A percentile compares a stretch with the other conserved stretches of the same genome.
Conservation (phyloP, 2,329 filamentous ascomycete genomes). For the Scedosporium boydii region DNA sequence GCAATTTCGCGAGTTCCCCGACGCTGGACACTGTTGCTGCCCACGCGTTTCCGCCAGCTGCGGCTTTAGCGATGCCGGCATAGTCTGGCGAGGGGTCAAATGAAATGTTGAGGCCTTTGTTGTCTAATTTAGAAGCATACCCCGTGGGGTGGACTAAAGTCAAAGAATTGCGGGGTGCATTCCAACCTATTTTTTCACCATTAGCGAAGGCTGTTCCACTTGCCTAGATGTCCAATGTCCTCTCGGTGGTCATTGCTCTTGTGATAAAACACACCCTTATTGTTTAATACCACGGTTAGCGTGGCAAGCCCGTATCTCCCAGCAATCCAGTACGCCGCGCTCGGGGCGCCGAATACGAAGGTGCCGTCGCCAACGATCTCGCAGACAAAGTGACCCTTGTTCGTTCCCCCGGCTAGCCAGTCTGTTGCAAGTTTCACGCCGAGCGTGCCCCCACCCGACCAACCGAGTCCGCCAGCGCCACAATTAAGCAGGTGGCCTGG, state of each 20-base stretch:
- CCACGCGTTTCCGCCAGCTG: slow-evolving; percentile 43
- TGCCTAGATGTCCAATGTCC: too few species aligned
- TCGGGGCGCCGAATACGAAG: slow-evolving; percentile 44
- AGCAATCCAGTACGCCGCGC: slow-evolving; percentile 47
- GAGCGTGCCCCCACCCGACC: slow-evolving; percentile 66
- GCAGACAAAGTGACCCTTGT: slow-evolving; percentile 40
- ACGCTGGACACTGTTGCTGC: slow-evolving; percentile 37
- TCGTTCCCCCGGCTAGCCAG: slow-evolving; percentile 21
- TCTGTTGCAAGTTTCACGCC: slow-evolving; percentile 64
- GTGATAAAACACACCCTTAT: slow-evolving; percentile 32
- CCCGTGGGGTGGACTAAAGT: slow-evolving; percentile 50
- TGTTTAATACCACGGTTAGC: slow-evolving; percentile 46
- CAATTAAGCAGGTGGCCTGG: slow-evolving; percentile 75
- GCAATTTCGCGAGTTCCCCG: slow-evolving; percentile 33
- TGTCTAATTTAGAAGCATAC: slow-evolving; percentile 41
- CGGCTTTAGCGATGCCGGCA: slow-evolving; percentile 50
- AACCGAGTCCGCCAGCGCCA: slow-evolving; percentile 70
- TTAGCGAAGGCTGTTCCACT: too few species aligned
- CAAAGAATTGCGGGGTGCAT: slow-evolving; percentile 47
- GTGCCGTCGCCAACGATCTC: slow-evolving; percentile 50
- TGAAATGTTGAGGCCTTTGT: slow-evolving; percentile 54
- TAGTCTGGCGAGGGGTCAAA: slow-evolving; percentile 51
- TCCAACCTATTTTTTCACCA: slow-evolving; percentile 29
- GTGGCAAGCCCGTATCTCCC: slow-evolving; percentile 44
- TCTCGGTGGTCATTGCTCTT: too few species aligned